phyloP scores from a whole-genome alignment of 306 rosid genomes.

The Casuarina cunninghamiana region DNA sequence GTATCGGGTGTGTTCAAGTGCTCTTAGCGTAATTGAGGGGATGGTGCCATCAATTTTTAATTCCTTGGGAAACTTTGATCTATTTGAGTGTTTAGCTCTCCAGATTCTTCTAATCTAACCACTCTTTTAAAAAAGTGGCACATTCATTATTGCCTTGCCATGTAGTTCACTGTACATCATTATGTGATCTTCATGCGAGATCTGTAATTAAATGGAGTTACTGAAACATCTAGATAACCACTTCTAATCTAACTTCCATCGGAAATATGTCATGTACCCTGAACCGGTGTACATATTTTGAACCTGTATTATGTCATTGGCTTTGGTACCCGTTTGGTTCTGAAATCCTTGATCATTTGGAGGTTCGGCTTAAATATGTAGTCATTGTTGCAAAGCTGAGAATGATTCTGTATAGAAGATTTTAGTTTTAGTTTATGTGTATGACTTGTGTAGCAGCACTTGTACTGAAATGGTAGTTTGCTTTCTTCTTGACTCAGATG shows the following conservation, averaged over 20 bases:
- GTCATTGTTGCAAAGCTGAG: not conserved
- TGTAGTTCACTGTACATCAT: no score
- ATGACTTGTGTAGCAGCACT: conserved; percentile 7
- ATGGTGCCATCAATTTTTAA: not conserved
- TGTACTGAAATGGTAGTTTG: conserved; percentile 23
- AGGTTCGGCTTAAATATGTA: not conserved
- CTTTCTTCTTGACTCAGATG: conserved; percentile 28
- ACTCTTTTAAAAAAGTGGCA: not conserved
- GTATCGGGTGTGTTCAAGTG: not conserved
- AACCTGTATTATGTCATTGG: not conserved
- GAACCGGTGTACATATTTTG: not conserved
- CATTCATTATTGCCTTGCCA: not conserved
- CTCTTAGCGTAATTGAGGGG: not conserved
- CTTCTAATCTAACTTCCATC: not conserved
- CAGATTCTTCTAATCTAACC: not conserved
- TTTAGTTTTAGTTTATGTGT: conserved; percentile 2
- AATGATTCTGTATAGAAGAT: not conserved
- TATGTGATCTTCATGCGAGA: not conserved
- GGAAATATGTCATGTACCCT: not conserved
- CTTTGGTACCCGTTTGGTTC: not conserved
- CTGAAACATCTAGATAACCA: not conserved
- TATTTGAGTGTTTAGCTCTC: not conserved
- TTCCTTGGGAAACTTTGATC: not conserved
- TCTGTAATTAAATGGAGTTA: not conserved
- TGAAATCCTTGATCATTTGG: conserved; percentile 5